Evolutionary conservation across 805 yeast species (phyloP).

Genomic region (Isabelozyma pseudorhagii): DNA sequence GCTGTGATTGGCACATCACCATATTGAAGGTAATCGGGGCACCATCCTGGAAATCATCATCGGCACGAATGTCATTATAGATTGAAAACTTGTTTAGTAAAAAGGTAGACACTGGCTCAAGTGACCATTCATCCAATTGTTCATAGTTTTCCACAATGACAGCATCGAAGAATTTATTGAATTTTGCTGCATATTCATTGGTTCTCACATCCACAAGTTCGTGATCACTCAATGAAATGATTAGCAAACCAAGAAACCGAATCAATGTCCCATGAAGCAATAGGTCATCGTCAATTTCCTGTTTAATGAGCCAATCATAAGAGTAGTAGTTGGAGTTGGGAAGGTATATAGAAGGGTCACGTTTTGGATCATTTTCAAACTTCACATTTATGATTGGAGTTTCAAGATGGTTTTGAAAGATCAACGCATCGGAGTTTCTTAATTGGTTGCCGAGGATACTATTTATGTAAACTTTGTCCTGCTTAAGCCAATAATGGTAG

Average conservation of each 20-base stretch:
- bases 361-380: constrained; percentile 26
- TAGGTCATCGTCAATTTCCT: constrained; percentile 23
- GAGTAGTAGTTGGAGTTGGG: constrained; percentile 36
- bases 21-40: constrained; percentile 7
- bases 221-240: constrained; percentile 35
- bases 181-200: constrained; percentile 13
- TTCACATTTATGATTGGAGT: constrained; percentile 32
- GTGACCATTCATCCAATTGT: constrained; percentile 17
- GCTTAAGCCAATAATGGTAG: constrained; percentile 33
- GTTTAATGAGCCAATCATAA: constrained; percentile 26
- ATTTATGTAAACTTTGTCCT: constrained; percentile 28
- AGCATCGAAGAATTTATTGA: constrained; percentile 12
- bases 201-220: constrained; percentile 33
- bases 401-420: constrained; percentile 27
- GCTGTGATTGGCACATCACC: constrained; percentile 9
- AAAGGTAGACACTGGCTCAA: constrained; percentile 11
- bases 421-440: constrained; percentile 20
- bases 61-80: constrained; percentile 15
- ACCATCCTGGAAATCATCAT: neutral
- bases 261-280: constrained; percentile 33
- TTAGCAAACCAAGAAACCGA: constrained; percentile 32
- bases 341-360: constrained; percentile 24
- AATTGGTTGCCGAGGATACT: constrained; percentile 26
- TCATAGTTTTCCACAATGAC: constrained; percentile 10
- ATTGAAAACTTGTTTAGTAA: constrained; percentile 17